Evolutionary conservation across 202 grass and related monocot species (phyloP).

Genomic region (Schoenoplectus triqueter): DNA sequence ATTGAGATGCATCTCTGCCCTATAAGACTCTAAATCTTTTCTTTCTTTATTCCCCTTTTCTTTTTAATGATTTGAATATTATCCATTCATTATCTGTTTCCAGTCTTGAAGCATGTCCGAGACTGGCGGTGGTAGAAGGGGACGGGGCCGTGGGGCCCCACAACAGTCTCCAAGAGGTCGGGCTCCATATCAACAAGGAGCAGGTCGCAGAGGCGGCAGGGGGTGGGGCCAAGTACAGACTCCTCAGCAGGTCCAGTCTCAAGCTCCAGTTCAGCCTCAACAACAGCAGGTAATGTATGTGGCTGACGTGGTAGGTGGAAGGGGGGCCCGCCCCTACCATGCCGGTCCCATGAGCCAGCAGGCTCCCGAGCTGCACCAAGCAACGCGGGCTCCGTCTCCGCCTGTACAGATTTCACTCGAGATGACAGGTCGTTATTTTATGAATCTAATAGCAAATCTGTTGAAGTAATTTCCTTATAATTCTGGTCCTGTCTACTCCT

Average conservation of each 20-base stretch:
- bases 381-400: conserved; percentile 61
- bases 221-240: conserved; percentile 21
- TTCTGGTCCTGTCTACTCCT: neutral
- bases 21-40: neutral
- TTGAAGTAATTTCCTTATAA: conserved; percentile 6
- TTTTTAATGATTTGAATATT: conserved; percentile 37
- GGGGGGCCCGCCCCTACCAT: conserved; percentile 35
- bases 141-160: conserved; percentile 34
- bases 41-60: conserved; percentile 26
- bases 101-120: conserved; percentile 46
- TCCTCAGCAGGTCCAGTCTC: conserved; percentile 33
- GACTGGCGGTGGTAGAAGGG: conserved; percentile 47
- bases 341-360: conserved; percentile 32
- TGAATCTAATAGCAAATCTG: conserved; percentile 9
- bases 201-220: conserved; percentile 44
- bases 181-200: conserved; percentile 27
- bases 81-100: conserved; percentile 38
- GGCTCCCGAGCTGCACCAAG: conserved; percentile 97
- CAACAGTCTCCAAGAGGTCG: conserved; percentile 40
- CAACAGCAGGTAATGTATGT: conserved; percentile 38
- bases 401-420: conserved; percentile 34
- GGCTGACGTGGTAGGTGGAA: conserved; percentile 50
- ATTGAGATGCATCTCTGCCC: neutral
- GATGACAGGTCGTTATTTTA: conserved; percentile 31
- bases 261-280: conserved; percentile 40